Base-by-base conservation (phyloP, 2,329 filamentous ascomycete genomes). In the Tolypocladium tundrense region DNA sequence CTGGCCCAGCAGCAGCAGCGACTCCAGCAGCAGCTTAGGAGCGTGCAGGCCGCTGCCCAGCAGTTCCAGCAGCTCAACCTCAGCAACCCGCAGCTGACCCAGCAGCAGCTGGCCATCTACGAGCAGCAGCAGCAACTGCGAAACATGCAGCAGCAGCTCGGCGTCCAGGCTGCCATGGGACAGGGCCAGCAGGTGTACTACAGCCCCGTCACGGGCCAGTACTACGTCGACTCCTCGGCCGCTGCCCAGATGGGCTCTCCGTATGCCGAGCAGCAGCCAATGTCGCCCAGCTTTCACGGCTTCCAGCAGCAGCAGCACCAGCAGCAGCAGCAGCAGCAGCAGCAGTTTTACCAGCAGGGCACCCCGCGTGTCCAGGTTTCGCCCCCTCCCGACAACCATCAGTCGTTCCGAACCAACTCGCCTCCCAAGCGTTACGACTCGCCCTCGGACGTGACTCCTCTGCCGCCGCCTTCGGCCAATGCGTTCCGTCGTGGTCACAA, bases 401-500 rank as follows among this genome's bases (percentile, higher is more conserved):
- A 69, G 39, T 66, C 67, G 14, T 71, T 73, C 62, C 86, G 90
- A 69, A 88, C 87, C 68, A 82, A 79, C 61, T 84, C 86, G 9
- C 83, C 86, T 39, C 83, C 84, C 19, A 85, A 84, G 71, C 83
- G 86, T 67, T 82, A 82, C 53, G 82, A 87, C 55, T 88, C 90
- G 21, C 88, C 88, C 6, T 82, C 83, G 16, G 85, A 89, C 65
- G 77, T 79, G 16, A 73, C 75, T 2, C 90, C 91, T 45, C 83
- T 96, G 56, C 91, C 91, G 56, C 91, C 91, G 35, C 90, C 91
- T 59, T 95, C 91, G 57, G 90, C 89, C 63, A 94, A 92, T 67
- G 91, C 91, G 51, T 96, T 96, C 80, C 92, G 92, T 61, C 90
- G 91, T 59, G 89, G 90, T 58, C 93, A 97, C 75, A 94, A 95